phyloP scores from a whole-genome alignment of 2,329 filamentous ascomycete species.

The Huntiella savannae region DNA sequence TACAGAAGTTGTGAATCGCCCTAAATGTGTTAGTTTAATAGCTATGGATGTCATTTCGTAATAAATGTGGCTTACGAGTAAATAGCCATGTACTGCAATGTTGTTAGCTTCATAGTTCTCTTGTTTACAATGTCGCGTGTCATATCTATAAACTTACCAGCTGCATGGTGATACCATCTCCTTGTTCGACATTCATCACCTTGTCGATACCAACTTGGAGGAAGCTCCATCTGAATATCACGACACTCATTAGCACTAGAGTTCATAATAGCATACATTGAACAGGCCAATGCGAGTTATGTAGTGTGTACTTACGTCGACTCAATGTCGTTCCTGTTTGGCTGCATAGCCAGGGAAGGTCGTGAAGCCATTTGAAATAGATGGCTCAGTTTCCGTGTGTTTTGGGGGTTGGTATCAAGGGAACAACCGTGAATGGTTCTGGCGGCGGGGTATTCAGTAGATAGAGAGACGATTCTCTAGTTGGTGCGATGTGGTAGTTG shows the following conservation, averaged over 20 bases:
- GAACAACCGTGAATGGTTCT: too few relatives aligned
- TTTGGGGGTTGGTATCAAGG: too few relatives aligned
- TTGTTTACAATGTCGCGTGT: background rate
- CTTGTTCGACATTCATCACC: conserved; percentile 72
- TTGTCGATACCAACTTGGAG: conserved; percentile 72
- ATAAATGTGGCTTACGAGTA: conserved; percentile 52
- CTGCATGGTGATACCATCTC: conserved; percentile 83
- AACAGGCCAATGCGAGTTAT: background rate
- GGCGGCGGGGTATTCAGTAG: too few relatives aligned
- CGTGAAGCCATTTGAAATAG: background rate
- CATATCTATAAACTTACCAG: conserved; percentile 34
- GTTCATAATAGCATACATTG: background rate
- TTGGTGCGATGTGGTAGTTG: too few relatives aligned
- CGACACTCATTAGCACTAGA: background rate
- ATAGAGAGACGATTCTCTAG: too few relatives aligned
- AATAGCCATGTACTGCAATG: conserved; percentile 67
- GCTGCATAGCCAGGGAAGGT: conserved; percentile 29
- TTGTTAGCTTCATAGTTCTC: conserved; percentile 1
- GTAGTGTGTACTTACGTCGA: conserved; percentile 23
- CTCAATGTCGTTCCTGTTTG: conserved; percentile 41
- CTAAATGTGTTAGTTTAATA: conserved; percentile 20
- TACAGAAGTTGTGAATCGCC: conserved; percentile 97
- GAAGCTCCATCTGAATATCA: conserved; percentile 58
- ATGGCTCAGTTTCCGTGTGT: background rate
- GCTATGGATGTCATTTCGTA: background rate